Evolutionary conservation across 257 asterid genomes (phyloP).

Genomic region (Gentiana dahurica): DNA sequence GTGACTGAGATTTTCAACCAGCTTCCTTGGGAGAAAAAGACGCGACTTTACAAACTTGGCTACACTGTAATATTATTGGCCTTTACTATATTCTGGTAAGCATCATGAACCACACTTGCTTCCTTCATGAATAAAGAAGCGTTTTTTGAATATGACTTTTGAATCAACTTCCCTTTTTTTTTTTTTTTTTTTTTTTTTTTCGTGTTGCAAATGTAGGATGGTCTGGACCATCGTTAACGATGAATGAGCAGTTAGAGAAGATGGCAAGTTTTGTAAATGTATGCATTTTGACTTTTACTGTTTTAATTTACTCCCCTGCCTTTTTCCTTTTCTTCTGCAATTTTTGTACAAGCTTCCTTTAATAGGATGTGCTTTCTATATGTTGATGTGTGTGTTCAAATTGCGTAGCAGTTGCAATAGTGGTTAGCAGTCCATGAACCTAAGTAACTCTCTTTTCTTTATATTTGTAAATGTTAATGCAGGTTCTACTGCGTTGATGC

Average conservation of each 20-base stretch:
- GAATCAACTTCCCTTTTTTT: background rate
- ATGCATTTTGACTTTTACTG: background rate
- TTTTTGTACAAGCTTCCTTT: background rate
- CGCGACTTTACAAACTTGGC: constrained; percentile 61
- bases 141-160: background rate
- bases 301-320: background rate
- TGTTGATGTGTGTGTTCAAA: too few species aligned
- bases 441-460: too few species aligned
- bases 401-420: too few species aligned
- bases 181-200: background rate
- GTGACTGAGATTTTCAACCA: constrained; percentile 89
- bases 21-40: constrained; percentile 59
- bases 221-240: constrained; percentile 57
- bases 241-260: constrained; percentile 23
- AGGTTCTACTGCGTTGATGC: too few species aligned
- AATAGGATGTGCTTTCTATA: too few species aligned
- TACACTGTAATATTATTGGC: constrained; percentile 41
- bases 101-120: background rate
- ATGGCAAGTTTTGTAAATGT: constrained; percentile 2
- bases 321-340: background rate
- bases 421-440: too few species aligned
- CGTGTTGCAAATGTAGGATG: constrained; percentile 33
- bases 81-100: constrained; percentile 53
- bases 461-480: too few species aligned
- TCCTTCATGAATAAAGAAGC: background rate